These are phyloP conservation scores for Saccharomyces pastorianus DNA, from an alignment of 1,139 yeast species.

Conservation along the genomic window DNA sequence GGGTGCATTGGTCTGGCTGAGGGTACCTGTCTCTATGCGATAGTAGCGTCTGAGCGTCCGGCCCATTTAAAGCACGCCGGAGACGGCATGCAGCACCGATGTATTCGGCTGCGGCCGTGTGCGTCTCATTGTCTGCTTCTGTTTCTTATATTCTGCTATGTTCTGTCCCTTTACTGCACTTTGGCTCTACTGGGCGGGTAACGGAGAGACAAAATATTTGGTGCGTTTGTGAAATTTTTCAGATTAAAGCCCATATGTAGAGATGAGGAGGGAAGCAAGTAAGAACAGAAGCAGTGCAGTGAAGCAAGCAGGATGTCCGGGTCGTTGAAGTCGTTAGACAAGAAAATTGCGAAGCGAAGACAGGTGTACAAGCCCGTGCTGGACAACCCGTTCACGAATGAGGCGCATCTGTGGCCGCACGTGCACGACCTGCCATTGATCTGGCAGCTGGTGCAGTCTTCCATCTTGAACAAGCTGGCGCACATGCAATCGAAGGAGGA, in stretches of 20 bases:
- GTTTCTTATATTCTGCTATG: not conserved
- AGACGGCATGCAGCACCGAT: too few relatives aligned
- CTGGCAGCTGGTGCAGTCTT: constrained; percentile 18
- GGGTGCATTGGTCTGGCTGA: not conserved
- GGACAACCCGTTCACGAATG: constrained; percentile 27
- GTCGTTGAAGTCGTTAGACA: constrained; percentile 19
- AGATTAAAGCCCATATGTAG: not conserved
- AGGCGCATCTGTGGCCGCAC: constrained; percentile 25
- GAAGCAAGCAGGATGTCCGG: not conserved
- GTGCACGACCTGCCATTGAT: constrained; percentile 24
- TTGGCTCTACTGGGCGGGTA: not conserved
- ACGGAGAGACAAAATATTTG: not conserved
- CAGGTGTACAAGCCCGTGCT: constrained; percentile 29
- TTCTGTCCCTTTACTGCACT: not conserved
- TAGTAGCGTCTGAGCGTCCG: not conserved
- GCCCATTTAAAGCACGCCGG: too few relatives aligned
- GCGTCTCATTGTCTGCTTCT: not conserved
- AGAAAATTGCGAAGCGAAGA: constrained; percentile 19
- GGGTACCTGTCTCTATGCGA: not conserved
- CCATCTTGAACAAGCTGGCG: constrained; percentile 15
- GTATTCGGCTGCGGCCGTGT: not conserved
- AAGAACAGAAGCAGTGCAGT: not conserved
- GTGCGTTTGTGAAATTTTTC: not conserved
- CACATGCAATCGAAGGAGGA: constrained; percentile 8
- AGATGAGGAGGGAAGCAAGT: not conserved